Evolutionary conservation across 2,329 filamentous ascomycete species (phyloP).

Genomic region (Beauveria australis): DNA sequence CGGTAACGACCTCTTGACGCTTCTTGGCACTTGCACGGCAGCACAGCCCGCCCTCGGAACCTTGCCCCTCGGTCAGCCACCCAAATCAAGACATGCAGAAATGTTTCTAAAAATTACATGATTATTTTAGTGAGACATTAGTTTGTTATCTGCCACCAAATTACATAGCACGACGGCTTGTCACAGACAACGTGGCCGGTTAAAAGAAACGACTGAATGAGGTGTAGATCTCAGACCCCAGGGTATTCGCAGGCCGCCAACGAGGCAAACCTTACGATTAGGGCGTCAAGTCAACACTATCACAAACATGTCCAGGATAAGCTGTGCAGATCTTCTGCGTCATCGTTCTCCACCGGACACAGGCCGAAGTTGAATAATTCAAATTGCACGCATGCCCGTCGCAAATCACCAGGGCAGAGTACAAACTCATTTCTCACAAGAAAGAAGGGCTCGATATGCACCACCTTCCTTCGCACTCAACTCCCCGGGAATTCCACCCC

Average conservation of each 20-base stretch:
- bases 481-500: not conserved
- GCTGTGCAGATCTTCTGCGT: not conserved
- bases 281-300: not conserved
- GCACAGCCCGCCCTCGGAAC: not conserved
- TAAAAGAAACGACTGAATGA: not conserved
- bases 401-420: not conserved
- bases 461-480: not conserved
- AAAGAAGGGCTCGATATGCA: not conserved
- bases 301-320: not conserved
- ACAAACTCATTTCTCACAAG: not conserved
- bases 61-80: not conserved
- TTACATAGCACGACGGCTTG: not conserved
- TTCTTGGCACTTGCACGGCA: not conserved
- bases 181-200: not conserved
- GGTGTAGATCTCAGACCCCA: not conserved
- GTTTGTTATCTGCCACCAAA: not conserved
- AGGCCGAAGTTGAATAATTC: not conserved
- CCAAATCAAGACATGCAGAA: not conserved
- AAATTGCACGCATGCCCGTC: not conserved
- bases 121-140: not conserved
- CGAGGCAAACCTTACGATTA: not conserved
- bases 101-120: constrained; percentile 4
- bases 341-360: no score
- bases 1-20: not conserved
- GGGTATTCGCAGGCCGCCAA: not conserved